These are phyloP conservation scores for Tylopilus felleus DNA, from an alignment of 768 basidiomycete species.

Conservation along the genomic window DNA sequence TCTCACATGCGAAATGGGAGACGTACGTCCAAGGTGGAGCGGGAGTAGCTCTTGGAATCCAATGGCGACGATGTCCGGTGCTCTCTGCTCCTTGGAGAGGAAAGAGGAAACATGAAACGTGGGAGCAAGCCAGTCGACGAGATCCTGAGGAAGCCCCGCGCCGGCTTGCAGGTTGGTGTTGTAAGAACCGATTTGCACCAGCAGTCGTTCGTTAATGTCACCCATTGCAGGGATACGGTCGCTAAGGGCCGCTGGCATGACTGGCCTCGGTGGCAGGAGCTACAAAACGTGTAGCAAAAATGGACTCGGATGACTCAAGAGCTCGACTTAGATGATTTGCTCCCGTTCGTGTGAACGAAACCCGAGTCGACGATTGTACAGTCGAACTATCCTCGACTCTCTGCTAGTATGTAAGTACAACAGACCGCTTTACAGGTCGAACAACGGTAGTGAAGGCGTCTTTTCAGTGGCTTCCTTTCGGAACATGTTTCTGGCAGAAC, in stretches of 20 bases:
- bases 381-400: too few relatives aligned
- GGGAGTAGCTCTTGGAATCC: slow-evolving; percentile 94
- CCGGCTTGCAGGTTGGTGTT: slow-evolving; percentile 88
- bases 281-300: neutral
- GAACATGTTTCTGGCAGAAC: neutral
- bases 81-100: slow-evolving; percentile 56
- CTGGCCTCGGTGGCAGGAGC: neutral
- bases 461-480: too few relatives aligned
- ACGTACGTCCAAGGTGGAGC: slow-evolving; percentile 80
- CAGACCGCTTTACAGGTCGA: neutral
- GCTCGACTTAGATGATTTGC: neutral
- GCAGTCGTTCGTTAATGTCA: slow-evolving; percentile 32
- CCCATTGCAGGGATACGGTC: slow-evolving; percentile 4
- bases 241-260: neutral
- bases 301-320: neutral
- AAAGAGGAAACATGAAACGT: slow-evolving; percentile 74
- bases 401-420: neutral
- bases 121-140: slow-evolving; percentile 90
- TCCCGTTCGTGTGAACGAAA: too few relatives aligned
- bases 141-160: slow-evolving; percentile 71
- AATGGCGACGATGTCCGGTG: slow-evolving; percentile 86
- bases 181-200: slow-evolving; percentile 84
- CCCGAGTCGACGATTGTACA: too few relatives aligned
- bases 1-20: neutral
- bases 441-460: too few relatives aligned